Evolutionary conservation across 306 rosid species (phyloP).

Genomic region (barrel medic (Medicago truncatula)): MtrunA17r5.0-ANR NC_053045.1:34225501-34226000

Average conservation of each 20-base stretch:
- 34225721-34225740: slow-evolving; percentile 72
- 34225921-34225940: not conserved
- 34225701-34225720: slow-evolving; percentile 74
- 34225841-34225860: not conserved
- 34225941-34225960: too few species aligned
- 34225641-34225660: slow-evolving; percentile 66
- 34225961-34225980: too few species aligned
- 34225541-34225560: slow-evolving; percentile 64
- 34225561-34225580: slow-evolving; percentile 44
- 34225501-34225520: too few species aligned
- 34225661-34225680: slow-evolving; percentile 57
- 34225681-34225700: slow-evolving; percentile 46
- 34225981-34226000: too few species aligned
- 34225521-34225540: slow-evolving; percentile 27
- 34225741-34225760: slow-evolving; percentile 18
- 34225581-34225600: slow-evolving; percentile 41
- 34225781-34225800: too few species aligned
- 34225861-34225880: slow-evolving; percentile 2
- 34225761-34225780: too few species aligned
- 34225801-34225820: not conserved
- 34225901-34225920: slow-evolving; percentile 5
- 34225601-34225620: slow-evolving; percentile 66
- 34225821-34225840: too few species aligned
- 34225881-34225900: slow-evolving; percentile 5
- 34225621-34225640: slow-evolving; percentile 73